phyloP scores from a whole-genome alignment of 768 basidiomycete species.

The Lentinula lateritia region DNA sequence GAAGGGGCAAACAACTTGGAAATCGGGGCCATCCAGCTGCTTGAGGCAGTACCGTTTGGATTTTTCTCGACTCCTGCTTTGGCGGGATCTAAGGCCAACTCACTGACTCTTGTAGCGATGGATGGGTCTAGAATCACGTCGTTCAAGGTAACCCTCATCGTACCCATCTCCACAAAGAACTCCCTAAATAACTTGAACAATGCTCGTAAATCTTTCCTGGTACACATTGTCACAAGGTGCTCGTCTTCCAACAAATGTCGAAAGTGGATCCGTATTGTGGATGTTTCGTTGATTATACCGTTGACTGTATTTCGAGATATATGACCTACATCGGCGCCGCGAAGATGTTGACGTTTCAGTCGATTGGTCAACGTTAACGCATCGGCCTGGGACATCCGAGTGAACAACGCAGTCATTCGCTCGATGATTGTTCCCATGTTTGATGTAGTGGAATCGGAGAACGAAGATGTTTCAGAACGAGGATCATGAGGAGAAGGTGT shows the following conservation, averaged over 20 bases:
- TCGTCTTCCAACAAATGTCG: constrained; percentile 73
- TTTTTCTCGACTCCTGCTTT: constrained; percentile 39
- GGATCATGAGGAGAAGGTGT: constrained; percentile 48
- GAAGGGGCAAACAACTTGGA: constrained; percentile 63
- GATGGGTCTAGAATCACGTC: constrained; percentile 86
- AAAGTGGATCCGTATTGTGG: constrained; percentile 67
- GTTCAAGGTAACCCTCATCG: constrained; percentile 79
- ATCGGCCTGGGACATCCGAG: constrained; percentile 65
- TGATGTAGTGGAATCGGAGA: constrained; percentile 49
- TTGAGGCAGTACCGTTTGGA: constrained; percentile 27
- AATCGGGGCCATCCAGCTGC: constrained; percentile 81
- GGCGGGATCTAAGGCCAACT: constrained; percentile 58
- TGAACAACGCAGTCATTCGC: constrained; percentile 52
- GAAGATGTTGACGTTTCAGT: constrained; percentile 84
- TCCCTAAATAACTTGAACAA: constrained; percentile 86
- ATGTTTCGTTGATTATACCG: constrained; percentile 65
- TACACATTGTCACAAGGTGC: constrained; percentile 52
- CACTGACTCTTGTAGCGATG: constrained; percentile 65
- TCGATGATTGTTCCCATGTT: constrained; percentile 55
- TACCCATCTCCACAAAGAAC: constrained; percentile 74
- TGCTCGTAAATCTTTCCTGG: constrained; percentile 74
- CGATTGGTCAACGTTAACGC: constrained; percentile 84
- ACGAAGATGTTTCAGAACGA: constrained; percentile 72
- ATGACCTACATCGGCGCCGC: constrained; percentile 80
- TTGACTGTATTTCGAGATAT: constrained; percentile 79